Conservation (phyloP, 352 stramenopile species). For the Globisporangium spinosum region DNA sequence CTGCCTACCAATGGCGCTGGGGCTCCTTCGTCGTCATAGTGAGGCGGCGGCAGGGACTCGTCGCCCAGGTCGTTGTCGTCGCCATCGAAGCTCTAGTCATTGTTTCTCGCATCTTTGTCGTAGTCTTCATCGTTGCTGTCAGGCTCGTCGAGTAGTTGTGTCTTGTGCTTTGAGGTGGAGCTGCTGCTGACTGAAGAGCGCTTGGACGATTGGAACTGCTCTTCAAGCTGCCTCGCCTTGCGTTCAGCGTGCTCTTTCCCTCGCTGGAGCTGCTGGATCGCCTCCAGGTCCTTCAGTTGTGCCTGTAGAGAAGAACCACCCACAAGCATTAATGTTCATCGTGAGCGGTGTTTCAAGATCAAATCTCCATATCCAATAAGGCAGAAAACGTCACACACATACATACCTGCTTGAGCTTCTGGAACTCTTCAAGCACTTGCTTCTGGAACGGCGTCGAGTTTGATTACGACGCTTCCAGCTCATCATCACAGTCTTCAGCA, state of each 20-base stretch:
- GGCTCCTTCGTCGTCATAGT: conserved; percentile 14
- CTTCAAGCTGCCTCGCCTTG: conserved; percentile 26
- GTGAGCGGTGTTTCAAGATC: conserved; percentile 1
- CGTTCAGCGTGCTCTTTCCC: conserved; percentile 36
- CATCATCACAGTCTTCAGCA: not conserved
- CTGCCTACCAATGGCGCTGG: not conserved
- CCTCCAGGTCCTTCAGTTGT: conserved; percentile 33
- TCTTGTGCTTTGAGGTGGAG: not conserved
- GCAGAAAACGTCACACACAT: conserved; percentile 7
- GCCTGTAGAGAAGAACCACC: conserved; percentile 23
- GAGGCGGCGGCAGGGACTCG: conserved; percentile 18
- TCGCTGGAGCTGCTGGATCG: conserved; percentile 29
- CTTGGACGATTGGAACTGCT: conserved; percentile 11
- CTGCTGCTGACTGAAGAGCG: not conserved
- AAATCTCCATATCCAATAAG: not conserved
- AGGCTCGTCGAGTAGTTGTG: conserved; percentile 19
- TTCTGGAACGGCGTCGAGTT: conserved; percentile 36
- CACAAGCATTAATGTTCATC: not conserved
- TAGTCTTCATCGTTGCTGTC: conserved; percentile 6
- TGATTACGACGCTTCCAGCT: conserved; percentile 6
- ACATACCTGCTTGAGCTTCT: conserved; percentile 38
- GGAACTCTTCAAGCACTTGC: conserved; percentile 43
- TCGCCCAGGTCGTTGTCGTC: conserved; percentile 11
- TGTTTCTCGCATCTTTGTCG: not conserved
- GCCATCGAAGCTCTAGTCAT: conserved; percentile 12